Evolutionary conservation across 2,329 filamentous ascomycete species (phyloP).

Genomic region (Emergomyces africanus): DNA sequence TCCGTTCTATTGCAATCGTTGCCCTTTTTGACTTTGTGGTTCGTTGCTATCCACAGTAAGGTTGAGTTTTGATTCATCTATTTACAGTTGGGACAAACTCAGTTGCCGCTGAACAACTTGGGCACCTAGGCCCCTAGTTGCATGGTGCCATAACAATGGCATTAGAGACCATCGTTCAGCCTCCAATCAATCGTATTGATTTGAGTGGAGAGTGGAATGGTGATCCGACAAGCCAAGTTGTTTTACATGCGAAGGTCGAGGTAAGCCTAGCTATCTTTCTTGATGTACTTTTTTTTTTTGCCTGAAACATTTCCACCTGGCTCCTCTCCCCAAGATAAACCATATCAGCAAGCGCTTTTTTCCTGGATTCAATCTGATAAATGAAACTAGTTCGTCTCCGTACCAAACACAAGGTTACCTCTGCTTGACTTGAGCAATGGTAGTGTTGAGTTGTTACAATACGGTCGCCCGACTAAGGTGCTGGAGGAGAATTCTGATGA

Average conservation of each 20-base stretch:
- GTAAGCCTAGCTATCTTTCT: constrained; percentile 13
- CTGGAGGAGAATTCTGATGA: neutral
- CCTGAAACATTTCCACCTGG: neutral
- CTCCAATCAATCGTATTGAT: constrained; percentile 17
- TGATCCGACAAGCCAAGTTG: constrained; percentile 13
- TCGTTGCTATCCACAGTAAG: neutral
- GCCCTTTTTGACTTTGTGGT: neutral
- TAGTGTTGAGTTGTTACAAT: neutral
- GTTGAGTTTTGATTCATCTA: neutral
- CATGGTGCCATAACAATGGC: neutral
- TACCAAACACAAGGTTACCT: neutral
- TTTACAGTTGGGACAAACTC: no score
- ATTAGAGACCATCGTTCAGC: neutral
- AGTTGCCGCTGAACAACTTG: no score
- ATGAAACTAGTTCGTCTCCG: neutral
- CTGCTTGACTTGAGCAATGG: constrained; percentile 1
- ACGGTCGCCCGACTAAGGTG: neutral
- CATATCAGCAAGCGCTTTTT: neutral
- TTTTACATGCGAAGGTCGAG: constrained; percentile 18
- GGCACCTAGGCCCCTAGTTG: neutral
- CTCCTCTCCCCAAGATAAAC: neutral
- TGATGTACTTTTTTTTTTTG: no score
- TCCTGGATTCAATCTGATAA: neutral
- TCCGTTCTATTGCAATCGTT: neutral
- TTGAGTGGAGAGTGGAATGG: constrained; percentile 22